Conservation (phyloP, 129 eudicot genomes). For the Cynara cardunculus region DNA sequence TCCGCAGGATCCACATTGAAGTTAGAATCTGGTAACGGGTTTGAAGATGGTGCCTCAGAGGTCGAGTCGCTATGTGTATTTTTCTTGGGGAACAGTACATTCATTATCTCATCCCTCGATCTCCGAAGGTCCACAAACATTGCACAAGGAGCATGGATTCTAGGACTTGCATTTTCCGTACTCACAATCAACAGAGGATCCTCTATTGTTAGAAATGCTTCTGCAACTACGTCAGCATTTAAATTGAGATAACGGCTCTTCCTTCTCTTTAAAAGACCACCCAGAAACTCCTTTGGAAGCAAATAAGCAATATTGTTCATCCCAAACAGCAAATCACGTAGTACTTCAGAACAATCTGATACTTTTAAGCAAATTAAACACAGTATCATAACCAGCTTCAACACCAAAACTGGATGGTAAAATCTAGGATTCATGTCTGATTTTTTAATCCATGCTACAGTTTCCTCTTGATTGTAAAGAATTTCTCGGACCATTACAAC, state of each 20-base stretch:
- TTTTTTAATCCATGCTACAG: constrained; percentile 32
- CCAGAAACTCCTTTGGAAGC: no score
- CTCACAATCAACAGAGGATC: constrained; percentile 59
- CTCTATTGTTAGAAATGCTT: constrained; percentile 41
- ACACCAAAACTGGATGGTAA: constrained; percentile 33
- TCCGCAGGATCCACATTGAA: background rate
- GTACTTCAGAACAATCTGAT: background rate
- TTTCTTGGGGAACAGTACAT: constrained; percentile 27
- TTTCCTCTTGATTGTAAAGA: background rate
- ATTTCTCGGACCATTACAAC: background rate
- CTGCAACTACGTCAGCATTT: constrained; percentile 25
- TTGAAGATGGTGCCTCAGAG: background rate
- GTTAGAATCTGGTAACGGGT: background rate
- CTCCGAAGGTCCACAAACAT: constrained; percentile 36
- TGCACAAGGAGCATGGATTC: constrained; percentile 27
- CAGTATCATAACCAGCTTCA: constrained; percentile 39
- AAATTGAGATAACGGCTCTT: background rate
- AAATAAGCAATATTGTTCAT: background rate
- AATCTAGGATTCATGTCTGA: constrained; percentile 10
- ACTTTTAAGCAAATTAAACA: constrained; percentile 31
- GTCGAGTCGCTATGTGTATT: no score
- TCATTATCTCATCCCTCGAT: constrained; percentile 35
- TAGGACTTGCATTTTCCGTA: background rate
- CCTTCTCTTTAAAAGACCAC: background rate
- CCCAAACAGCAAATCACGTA: constrained; percentile 10